These are phyloP conservation scores for Tricholoma terreum DNA, from an alignment of 768 basidiomycete genomes.

Conservation along the genomic window DNA sequence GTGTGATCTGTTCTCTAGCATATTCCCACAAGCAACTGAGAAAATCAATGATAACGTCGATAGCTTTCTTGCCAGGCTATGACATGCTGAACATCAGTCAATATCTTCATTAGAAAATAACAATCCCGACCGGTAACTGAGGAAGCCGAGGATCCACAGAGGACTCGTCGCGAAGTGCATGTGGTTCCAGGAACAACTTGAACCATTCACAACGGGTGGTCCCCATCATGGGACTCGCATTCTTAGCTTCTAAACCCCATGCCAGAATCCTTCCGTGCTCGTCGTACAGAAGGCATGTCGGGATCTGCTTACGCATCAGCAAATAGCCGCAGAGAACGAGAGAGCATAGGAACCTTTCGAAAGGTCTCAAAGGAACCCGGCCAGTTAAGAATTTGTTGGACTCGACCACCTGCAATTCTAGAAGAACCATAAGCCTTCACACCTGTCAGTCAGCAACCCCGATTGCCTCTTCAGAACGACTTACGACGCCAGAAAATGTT, in stretches of 20 bases:
- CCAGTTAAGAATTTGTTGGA: slow-evolving; percentile 87
- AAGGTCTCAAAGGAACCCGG: slow-evolving; percentile 84
- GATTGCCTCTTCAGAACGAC: slow-evolving; percentile 25
- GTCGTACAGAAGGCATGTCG: slow-evolving; percentile 83
- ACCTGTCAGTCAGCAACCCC: slow-evolving; percentile 8
- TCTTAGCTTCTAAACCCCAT: slow-evolving; percentile 89
- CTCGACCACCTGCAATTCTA: slow-evolving; percentile 71
- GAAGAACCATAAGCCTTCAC: slow-evolving; percentile 81
- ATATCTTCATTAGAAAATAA: slow-evolving; percentile 1
- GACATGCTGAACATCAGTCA: slow-evolving; percentile 12
- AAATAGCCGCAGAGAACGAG: neutral
- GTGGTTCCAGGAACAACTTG: slow-evolving; percentile 84
- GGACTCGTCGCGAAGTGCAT: slow-evolving; percentile 68
- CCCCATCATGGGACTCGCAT: slow-evolving; percentile 64
- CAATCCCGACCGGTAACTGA: slow-evolving; percentile 61
- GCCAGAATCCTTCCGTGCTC: slow-evolving; percentile 68
- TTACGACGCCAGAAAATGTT: slow-evolving; percentile 83
- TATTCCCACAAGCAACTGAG: slow-evolving; percentile 83
- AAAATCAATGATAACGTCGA: slow-evolving; percentile 83
- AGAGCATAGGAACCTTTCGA: slow-evolving; percentile 53
- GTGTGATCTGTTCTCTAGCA: slow-evolving; percentile 82
- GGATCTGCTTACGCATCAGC: slow-evolving; percentile 40
- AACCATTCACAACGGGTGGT: slow-evolving; percentile 63
- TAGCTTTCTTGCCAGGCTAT: slow-evolving; percentile 70
- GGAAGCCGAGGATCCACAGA: slow-evolving; percentile 77